A percentile compares a stretch with the other conserved stretches of the same genome.
Evolutionary conservation across 192 early-diverging fungal genomes (phyloP).

Genomic region (Chytriomyces hyalinus): DNA sequence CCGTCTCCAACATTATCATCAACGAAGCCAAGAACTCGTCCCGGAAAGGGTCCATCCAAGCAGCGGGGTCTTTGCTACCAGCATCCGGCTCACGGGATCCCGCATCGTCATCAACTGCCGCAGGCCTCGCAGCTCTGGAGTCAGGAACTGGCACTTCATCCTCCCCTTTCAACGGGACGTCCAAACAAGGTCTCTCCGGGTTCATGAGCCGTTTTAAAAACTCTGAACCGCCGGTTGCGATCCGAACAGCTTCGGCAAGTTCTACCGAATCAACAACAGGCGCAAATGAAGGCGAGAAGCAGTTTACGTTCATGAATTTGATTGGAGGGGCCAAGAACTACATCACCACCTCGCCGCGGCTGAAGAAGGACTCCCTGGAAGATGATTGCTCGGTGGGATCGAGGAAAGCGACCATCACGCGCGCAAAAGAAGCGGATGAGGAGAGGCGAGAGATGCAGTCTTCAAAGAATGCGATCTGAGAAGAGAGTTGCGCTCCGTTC

Average conservation of each 20-base stretch:
- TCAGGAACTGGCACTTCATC: background rate
- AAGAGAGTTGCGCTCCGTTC: background rate
- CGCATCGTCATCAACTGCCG: no score
- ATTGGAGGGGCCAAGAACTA: slow-evolving; percentile 5
- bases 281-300: background rate
- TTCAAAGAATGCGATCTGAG: background rate
- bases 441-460: background rate
- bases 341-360: background rate
- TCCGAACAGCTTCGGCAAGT: background rate
- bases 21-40: no score
- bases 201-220: slow-evolving; percentile 25
- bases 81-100: no score
- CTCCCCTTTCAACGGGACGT: background rate
- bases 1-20: no score
- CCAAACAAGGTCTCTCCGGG: slow-evolving; percentile 1
- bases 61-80: no score
- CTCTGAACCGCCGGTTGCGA: background rate
- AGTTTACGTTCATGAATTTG: slow-evolving; percentile 6
- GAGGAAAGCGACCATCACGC: background rate
- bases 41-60: no score
- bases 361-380: background rate
- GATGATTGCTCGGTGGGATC: background rate
- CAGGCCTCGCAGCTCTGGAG: no score
- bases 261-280: background rate
- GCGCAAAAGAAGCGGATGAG: background rate